These are phyloP conservation scores for Coprinopsis sp. DNA, from an alignment of 768 basidiomycete genomes.

Conservation along the genomic window DNA sequence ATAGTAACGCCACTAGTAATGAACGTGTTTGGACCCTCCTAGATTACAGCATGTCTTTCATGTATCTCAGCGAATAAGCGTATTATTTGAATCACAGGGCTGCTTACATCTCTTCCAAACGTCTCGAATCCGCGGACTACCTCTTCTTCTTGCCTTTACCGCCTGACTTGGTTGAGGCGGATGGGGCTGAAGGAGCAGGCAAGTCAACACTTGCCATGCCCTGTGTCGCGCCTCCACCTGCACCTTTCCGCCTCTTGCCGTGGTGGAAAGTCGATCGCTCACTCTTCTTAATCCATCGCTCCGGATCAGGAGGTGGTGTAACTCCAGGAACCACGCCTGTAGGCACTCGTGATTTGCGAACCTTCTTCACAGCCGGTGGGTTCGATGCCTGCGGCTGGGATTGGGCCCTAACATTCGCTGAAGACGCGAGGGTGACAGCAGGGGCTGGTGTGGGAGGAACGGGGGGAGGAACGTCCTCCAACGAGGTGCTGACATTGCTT, in stretches of 20 bases:
- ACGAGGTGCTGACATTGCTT: conserved; percentile 39
- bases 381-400: conserved; percentile 30
- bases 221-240: conserved; percentile 62
- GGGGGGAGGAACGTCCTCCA: conserved; percentile 64
- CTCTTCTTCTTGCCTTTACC: conserved; percentile 69
- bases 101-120: not conserved
- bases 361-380: conserved; percentile 39
- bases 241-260: conserved; percentile 49
- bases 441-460: conserved; percentile 24
- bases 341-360: conserved; percentile 65
- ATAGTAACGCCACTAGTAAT: too few relatives aligned
- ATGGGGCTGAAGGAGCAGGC: conserved; percentile 22
- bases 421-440: conserved; percentile 28
- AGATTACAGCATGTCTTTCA: conserved; percentile 6
- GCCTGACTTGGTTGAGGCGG: conserved; percentile 33
- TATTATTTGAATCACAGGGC: not conserved
- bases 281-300: conserved; percentile 86
- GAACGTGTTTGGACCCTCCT: too few relatives aligned
- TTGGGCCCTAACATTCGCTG: conserved; percentile 20
- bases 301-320: conserved; percentile 80
- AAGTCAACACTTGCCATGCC: conserved; percentile 45
- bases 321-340: conserved; percentile 73
- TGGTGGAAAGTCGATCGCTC: conserved; percentile 60
- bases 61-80: conserved; percentile 3
- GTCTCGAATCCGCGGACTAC: conserved; percentile 24